Conservation (phyloP, 306 rosid genomes). For the Dicorynia guianensis region DNA sequence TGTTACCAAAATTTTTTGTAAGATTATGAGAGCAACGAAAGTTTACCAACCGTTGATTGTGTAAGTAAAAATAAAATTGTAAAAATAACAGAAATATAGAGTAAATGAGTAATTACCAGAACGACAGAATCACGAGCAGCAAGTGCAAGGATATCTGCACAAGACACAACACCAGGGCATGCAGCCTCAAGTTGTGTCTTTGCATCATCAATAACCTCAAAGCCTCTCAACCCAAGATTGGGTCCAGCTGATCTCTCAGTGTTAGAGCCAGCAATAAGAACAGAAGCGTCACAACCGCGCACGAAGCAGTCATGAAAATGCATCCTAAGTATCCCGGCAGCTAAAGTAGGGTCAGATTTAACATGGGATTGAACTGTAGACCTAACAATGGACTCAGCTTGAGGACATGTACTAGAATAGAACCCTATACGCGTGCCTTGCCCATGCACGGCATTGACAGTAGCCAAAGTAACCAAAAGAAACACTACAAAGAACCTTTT, state of each 20-base stretch:
- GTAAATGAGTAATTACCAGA: constrained; percentile 41
- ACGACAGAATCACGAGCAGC: constrained; percentile 66
- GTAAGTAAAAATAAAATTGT: too few relatives aligned
- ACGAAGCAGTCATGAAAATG: constrained; percentile 65
- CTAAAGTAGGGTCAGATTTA: constrained; percentile 39
- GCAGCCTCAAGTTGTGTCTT: constrained; percentile 56
- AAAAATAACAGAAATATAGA: too few relatives aligned
- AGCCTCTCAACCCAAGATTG: constrained; percentile 49
- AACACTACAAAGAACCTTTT: neutral
- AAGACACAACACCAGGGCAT: constrained; percentile 63
- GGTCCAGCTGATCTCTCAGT: constrained; percentile 40
- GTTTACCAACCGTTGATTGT: too few relatives aligned
- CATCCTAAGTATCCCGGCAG: constrained; percentile 54
- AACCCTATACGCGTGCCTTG: constrained; percentile 51
- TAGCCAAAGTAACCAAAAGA: constrained; percentile 21
- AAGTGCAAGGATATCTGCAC: constrained; percentile 61
- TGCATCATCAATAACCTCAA: constrained; percentile 56
- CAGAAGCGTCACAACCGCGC: constrained; percentile 58
- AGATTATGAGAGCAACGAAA: too few relatives aligned
- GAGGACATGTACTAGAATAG: constrained; percentile 43
- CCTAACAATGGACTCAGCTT: constrained; percentile 53
- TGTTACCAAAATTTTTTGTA: too few relatives aligned
- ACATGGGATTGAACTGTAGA: constrained; percentile 48
- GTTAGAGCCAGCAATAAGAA: constrained; percentile 41
- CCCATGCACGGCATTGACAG: constrained; percentile 31